Evolutionary conservation across 768 basidiomycete species (phyloP).

Genomic region (Tubosaeta brunneosetosa): DNA sequence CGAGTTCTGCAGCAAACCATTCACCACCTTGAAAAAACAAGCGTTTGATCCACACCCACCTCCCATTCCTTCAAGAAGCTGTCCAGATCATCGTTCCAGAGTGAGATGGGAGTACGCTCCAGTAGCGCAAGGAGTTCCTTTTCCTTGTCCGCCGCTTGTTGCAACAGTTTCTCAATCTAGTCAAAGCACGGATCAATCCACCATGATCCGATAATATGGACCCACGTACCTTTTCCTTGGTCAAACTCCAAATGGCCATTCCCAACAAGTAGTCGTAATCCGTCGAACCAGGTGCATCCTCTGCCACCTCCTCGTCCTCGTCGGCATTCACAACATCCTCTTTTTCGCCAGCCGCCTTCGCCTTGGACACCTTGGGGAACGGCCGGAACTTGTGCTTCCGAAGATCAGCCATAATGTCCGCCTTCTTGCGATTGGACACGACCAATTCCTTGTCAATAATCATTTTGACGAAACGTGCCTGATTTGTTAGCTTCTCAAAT

Average conservation of each 20-base stretch:
- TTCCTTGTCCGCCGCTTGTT: conserved; percentile 81
- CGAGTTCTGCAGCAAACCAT: conserved; percentile 30
- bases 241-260: conserved; percentile 95
- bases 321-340: conserved; percentile 56
- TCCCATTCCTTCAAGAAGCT: conserved; percentile 80
- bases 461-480: conserved; percentile 96
- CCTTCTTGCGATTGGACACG: conserved; percentile 86
- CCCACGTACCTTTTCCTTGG: conserved; percentile 73
- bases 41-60: conserved; percentile 41
- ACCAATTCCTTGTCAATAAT: conserved; percentile 80
- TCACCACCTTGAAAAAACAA: not conserved
- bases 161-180: conserved; percentile 79
- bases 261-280: conserved; percentile 94
- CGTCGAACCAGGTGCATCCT: conserved; percentile 36
- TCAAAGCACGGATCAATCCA: conserved; percentile 5
- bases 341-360: conserved; percentile 60
- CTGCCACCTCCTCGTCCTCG: conserved; percentile 40
- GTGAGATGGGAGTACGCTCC: conserved; percentile 67
- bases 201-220: not conserved
- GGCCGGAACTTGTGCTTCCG: conserved; percentile 82
- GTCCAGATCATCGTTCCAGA: conserved; percentile 92
- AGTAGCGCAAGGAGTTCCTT: conserved; percentile 72
- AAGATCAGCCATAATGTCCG: conserved; percentile 78
- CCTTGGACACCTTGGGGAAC: conserved; percentile 76
- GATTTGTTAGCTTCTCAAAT: conserved; percentile 85